phyloP scores from a whole-genome alignment of 805 yeast genomes.

The Ogataea nonfermentans region DNA sequence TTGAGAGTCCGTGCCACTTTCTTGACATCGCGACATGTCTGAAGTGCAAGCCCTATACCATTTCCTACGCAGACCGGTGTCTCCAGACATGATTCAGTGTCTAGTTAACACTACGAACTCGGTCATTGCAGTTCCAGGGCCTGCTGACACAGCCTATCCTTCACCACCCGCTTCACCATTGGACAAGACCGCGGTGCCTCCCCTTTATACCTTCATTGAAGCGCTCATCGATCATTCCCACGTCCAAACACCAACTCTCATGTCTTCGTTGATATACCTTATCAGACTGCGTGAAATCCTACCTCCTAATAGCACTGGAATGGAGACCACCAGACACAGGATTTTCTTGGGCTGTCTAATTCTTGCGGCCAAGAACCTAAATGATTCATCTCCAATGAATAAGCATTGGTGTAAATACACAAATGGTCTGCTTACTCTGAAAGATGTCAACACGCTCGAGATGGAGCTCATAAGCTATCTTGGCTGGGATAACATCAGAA shows the following conservation, averaged over 20 bases:
- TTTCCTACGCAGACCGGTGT: conserved; percentile 56
- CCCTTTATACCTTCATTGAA: conserved; percentile 65
- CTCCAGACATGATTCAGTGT: conserved; percentile 54
- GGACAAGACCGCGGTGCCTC: conserved; percentile 34
- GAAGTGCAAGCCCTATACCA: conserved; percentile 49
- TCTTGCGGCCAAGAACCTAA: conserved; percentile 86
- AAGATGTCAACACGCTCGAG: conserved; percentile 89
- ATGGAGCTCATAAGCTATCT: conserved; percentile 78
- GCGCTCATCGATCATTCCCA: conserved; percentile 75
- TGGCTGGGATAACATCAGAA: conserved; percentile 75
- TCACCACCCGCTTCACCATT: conserved; percentile 42
- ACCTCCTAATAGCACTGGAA: conserved; percentile 88
- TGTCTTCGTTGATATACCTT: conserved; percentile 86
- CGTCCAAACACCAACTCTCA: conserved; percentile 91
- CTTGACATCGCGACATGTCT: conserved; percentile 31
- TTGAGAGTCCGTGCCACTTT: background rate
- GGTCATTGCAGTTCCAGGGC: conserved; percentile 47
- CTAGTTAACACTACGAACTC: conserved; percentile 58
- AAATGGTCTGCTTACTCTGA: conserved; percentile 70
- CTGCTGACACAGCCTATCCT: conserved; percentile 28
- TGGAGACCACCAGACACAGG: conserved; percentile 90
- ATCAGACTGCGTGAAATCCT: conserved; percentile 71
- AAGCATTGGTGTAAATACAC: conserved; percentile 96
- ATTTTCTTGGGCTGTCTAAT: conserved; percentile 87
- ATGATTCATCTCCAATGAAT: conserved; percentile 92